Conservation (phyloP, 164 flowering plant species). For the Santalum album region DNA sequence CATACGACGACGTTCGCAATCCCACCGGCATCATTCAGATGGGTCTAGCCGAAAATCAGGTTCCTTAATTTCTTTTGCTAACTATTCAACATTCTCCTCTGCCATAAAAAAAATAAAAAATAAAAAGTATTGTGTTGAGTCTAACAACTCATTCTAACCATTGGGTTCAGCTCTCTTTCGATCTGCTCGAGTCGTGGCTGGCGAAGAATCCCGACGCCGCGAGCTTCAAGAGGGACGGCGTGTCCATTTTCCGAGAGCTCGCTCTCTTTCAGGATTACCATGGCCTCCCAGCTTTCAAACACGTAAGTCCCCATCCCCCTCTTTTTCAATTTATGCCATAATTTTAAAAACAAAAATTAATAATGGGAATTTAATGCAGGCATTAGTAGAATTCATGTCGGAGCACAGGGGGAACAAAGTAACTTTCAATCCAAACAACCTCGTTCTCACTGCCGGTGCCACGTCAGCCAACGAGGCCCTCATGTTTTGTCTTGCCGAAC, state of each 20-base stretch:
- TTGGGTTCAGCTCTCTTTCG: slow-evolving; percentile 61
- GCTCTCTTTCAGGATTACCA: slow-evolving; percentile 66
- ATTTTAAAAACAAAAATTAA: too few species aligned
- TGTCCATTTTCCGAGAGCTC: slow-evolving; percentile 57
- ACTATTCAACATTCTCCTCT: too few species aligned
- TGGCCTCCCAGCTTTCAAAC: slow-evolving; percentile 59
- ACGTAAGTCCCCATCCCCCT: slow-evolving; percentile 31
- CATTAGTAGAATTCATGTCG: slow-evolving; percentile 62
- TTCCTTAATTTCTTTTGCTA: too few species aligned
- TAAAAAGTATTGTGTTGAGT: too few species aligned
- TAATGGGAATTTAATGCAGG: slow-evolving; percentile 42
- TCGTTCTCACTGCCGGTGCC: slow-evolving; percentile 85
- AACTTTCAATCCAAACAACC: slow-evolving; percentile 45
- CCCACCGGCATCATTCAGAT: slow-evolving; percentile 43
- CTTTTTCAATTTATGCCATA: too few species aligned
- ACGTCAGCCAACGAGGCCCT: slow-evolving; percentile 89
- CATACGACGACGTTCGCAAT: slow-evolving; percentile 28
- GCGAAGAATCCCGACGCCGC: slow-evolving; percentile 51
- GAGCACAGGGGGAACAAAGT: slow-evolving; percentile 69
- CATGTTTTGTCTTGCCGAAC: slow-evolving; percentile 72
- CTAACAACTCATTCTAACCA: too few species aligned
- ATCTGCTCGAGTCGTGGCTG: slow-evolving; percentile 60
- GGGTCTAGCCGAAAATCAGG: slow-evolving; percentile 53
- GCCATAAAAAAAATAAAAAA: too few species aligned
- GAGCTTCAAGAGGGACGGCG: slow-evolving; percentile 40